phyloP scores from a whole-genome alignment of 2,329 filamentous ascomycete species.

The Keithomyces neogunnii region DNA sequence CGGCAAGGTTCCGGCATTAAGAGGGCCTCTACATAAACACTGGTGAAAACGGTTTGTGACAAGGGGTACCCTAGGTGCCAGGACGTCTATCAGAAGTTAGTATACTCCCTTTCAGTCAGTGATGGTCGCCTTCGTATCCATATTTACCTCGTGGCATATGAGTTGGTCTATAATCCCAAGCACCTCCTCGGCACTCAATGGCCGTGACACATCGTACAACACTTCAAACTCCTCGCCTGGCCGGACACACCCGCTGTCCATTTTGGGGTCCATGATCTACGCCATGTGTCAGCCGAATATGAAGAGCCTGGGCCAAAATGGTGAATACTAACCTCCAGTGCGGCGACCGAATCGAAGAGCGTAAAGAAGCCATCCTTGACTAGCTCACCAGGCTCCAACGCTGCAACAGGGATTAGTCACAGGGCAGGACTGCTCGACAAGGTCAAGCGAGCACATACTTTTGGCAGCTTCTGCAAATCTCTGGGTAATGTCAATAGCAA shows the following conservation, averaged over 20 bases:
- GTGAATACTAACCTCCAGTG: conserved; percentile 53
- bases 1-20: conserved; percentile 59
- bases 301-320: not conserved
- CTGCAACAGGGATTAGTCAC: conserved; percentile 35
- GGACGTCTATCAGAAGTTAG: conserved; percentile 56
- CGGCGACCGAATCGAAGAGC: conserved; percentile 86
- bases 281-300: not conserved
- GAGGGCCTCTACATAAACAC: conserved; percentile 78
- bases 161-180: conserved; percentile 93
- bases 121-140: not conserved
- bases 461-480: conserved; percentile 44
- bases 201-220: conserved; percentile 63
- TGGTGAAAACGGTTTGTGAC: conserved; percentile 90
- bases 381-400: conserved; percentile 69
- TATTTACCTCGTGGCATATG: conserved; percentile 72
- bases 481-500: conserved; percentile 50
- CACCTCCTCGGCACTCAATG: conserved; percentile 67
- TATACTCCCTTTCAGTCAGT: not conserved
- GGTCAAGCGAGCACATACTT: conserved; percentile 29
- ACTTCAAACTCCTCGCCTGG: conserved; percentile 77
- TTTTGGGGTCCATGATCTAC: conserved; percentile 98
- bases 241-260: conserved; percentile 85
- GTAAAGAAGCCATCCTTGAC: conserved; percentile 94
- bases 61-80: conserved; percentile 97
- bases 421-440: not conserved